Evolutionary conservation across 768 basidiomycete genomes (phyloP).

Genomic region (Wakefieldia striispora): DNA sequence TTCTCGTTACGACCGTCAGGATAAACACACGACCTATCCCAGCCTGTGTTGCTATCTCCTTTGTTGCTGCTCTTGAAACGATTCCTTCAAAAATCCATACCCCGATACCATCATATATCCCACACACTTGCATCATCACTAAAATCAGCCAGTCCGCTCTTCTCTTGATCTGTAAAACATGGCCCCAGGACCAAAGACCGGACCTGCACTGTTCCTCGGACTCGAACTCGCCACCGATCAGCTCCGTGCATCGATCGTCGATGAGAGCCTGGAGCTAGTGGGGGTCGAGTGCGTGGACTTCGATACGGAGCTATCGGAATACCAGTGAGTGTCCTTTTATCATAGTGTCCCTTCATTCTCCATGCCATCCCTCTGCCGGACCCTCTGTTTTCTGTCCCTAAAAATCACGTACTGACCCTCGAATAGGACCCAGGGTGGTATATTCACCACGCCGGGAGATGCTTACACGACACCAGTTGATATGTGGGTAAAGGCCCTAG

Average conservation of each 20-base stretch:
- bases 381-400: not conserved
- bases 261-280: slow-evolving; percentile 77
- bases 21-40: slow-evolving; percentile 16
- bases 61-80: slow-evolving; percentile 13
- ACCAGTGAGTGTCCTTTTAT: slow-evolving; percentile 57
- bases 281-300: slow-evolving; percentile 84
- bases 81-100: slow-evolving; percentile 20
- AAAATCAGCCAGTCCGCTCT: slow-evolving; percentile 1
- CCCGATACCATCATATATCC: slow-evolving; percentile 30
- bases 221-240: slow-evolving; percentile 85
- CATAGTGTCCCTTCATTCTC: slow-evolving; percentile 1
- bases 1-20: slow-evolving; percentile 27
- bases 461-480: slow-evolving; percentile 86
- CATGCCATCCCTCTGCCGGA: not conserved
- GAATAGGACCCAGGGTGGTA: slow-evolving; percentile 76
- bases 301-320: slow-evolving; percentile 75
- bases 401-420: slow-evolving; percentile 20
- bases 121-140: slow-evolving; percentile 5
- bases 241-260: slow-evolving; percentile 78
- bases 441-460: slow-evolving; percentile 83
- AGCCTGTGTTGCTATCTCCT: slow-evolving; percentile 3
- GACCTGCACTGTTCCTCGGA: slow-evolving; percentile 71
- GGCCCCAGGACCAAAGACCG: slow-evolving; percentile 38
- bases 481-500: slow-evolving; percentile 87
- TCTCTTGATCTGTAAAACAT: slow-evolving; percentile 18